Conservation (phyloP, 768 basidiomycete species). For the Leccinellum luteum region DNA sequence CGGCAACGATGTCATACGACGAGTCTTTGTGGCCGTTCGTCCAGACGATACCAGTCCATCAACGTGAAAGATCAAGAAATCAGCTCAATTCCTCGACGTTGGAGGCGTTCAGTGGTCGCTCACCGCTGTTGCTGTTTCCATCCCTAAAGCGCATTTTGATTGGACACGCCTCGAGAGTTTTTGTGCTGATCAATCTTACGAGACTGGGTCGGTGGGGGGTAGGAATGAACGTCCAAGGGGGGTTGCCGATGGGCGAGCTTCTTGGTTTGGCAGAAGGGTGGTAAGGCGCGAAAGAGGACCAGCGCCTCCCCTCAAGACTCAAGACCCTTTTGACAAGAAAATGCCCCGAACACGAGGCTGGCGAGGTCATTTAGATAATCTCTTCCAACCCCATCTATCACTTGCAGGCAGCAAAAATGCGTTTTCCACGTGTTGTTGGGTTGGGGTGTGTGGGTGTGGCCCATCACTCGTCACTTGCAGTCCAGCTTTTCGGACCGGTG, state of each 20-base stretch:
- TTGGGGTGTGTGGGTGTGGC: conserved; percentile 5
- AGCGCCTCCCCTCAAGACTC: conserved; percentile 7
- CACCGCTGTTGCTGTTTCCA: conserved; percentile 29
- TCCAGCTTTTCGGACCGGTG: conserved; percentile 2
- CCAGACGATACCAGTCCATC: conserved; percentile 1
- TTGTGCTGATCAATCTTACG: not conserved
- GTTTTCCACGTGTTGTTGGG: conserved; percentile 20
- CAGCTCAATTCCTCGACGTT: conserved; percentile 1
- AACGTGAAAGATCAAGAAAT: conserved; percentile 16
- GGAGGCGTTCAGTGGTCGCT: conserved; percentile 8
- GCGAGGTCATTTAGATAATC: conserved; percentile 28
- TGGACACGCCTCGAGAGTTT: not conserved
- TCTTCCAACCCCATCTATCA: conserved; percentile 15
- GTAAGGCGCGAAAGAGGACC: not conserved
- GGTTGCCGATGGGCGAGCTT: not conserved
- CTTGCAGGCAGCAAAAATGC: conserved; percentile 18
- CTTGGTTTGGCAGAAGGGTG: not conserved
- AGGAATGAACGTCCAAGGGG: not conserved
- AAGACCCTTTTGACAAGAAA: conserved; percentile 14
- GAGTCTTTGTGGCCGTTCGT: conserved; percentile 23
- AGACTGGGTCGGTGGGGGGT: not conserved
- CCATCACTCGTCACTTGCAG: not conserved
- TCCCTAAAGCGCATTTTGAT: conserved; percentile 25
- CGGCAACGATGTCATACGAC: conserved; percentile 31
- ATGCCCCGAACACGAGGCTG: conserved; percentile 28